Base-by-base conservation (phyloP, 352 stramenopile genomes). In the Pythium insidiosum region DNA sequence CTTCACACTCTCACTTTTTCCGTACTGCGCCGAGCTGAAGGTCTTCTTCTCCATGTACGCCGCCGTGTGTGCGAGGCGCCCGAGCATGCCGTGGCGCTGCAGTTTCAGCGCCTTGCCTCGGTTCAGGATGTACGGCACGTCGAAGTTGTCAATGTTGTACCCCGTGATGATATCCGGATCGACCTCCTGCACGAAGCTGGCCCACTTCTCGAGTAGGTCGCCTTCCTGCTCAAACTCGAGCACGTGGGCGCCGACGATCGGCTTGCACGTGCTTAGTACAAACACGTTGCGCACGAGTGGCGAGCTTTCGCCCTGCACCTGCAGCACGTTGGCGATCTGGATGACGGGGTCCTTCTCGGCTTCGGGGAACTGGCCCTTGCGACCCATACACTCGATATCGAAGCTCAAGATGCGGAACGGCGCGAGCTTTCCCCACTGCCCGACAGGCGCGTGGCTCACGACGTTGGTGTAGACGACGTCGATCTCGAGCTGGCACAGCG, bases 91-190 rank as follows among this genome's bases (percentile, higher is more conserved):
- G 49, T 85, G 81, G 37, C 64, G 56, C 22, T 85, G 63, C 21
- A 96, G 71, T 19, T 81, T 84, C 1, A 99, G 70, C 10, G 87
- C 73, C 43, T 97, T 97, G n/a, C 96, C 97, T 11, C 97, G 84
- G 66, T 99, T 97, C 22, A 99, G 67, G 15, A 99, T 58, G 67
- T 99, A 99, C 13, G 96, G 95, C 29, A 99, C 92, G 62, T 99
- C 97, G 62, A 99, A 99, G 68, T 99, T 99, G 62, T 98, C 79
- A 41, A 98, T 97, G 62, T 99, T 99, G 76, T 99, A 99, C 16
- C 97, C 97, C 21, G 97, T 99, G 50, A 99, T 88, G 44, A 99
- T 97, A 61, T 99, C 97, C 16, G 96, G 94, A 58, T 99, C 97
- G 52, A 83, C 85, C 43, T 87, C 70, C 43, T 94, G 77, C 26